Evolutionary conservation across 768 basidiomycete species (phyloP).

Genomic region (Hericium rajendrae): DNA sequence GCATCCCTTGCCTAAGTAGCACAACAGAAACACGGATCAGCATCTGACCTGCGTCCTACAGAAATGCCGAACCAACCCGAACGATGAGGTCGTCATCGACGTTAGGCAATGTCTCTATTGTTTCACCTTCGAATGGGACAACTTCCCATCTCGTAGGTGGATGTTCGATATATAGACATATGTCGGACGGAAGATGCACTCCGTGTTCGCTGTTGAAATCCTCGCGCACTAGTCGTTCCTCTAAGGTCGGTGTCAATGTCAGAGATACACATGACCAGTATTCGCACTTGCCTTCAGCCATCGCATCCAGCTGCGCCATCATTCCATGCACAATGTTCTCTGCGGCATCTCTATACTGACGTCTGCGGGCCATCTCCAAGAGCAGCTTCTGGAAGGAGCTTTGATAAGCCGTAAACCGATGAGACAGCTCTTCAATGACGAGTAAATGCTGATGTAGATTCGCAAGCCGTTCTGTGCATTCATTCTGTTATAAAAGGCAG

Average conservation of each 20-base stretch:
- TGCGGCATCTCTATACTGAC: slow-evolving; percentile 54
- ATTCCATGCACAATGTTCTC: slow-evolving; percentile 59
- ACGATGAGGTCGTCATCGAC: slow-evolving; percentile 50
- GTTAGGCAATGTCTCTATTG: slow-evolving; percentile 48
- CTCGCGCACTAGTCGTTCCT: slow-evolving; percentile 55
- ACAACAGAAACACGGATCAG: neutral
- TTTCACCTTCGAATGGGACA: slow-evolving; percentile 44
- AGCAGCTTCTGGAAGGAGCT: slow-evolving; percentile 66
- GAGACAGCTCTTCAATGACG: slow-evolving; percentile 53
- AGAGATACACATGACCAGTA: too few relatives aligned
- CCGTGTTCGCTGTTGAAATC: slow-evolving; percentile 71
- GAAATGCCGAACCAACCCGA: slow-evolving; percentile 31
- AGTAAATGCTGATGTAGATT: slow-evolving; percentile 52
- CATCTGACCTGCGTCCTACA: neutral
- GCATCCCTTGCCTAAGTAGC: slow-evolving; percentile 23
- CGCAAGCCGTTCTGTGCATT: slow-evolving; percentile 44
- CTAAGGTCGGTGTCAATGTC: slow-evolving; percentile 16
- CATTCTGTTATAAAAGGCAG: slow-evolving; percentile 25
- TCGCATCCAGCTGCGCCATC: slow-evolving; percentile 50
- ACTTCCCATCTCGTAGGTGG: slow-evolving; percentile 68
- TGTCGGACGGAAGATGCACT: slow-evolving; percentile 63
- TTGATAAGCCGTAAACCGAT: slow-evolving; percentile 60
- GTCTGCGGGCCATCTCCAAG: slow-evolving; percentile 60
- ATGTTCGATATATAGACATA: slow-evolving; percentile 71
- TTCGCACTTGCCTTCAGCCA: slow-evolving; percentile 48